Conservation (phyloP, 1,284 basidiomycete genomes). For the Sphagnurus paluster region DNA sequence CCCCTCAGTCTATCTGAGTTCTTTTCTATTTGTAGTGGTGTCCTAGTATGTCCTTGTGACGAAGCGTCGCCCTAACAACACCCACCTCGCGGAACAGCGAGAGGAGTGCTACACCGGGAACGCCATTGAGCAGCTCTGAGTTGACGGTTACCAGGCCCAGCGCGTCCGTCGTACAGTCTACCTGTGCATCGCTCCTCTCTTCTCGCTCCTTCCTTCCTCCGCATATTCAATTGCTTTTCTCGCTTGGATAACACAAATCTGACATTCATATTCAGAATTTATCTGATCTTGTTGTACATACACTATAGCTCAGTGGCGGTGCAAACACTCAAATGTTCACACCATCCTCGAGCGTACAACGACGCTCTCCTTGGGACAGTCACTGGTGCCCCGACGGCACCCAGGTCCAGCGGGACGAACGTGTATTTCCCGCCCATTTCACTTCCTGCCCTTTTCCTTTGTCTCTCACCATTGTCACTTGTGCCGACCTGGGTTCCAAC, state of each 20-base stretch:
- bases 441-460: background rate
- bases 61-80: too few relatives aligned
- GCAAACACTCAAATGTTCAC: constrained; percentile 32
- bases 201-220: constrained; percentile 5
- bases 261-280: too few relatives aligned
- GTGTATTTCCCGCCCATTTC: constrained; percentile 6
- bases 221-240: too few relatives aligned
- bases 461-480: too few relatives aligned
- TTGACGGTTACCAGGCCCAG: background rate
- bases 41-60: too few relatives aligned
- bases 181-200: constrained; percentile 16
- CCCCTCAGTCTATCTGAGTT: too few relatives aligned
- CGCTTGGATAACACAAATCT: too few relatives aligned
- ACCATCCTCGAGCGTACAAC: constrained; percentile 28
- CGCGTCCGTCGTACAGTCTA: constrained; percentile 7
- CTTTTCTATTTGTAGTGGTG: too few relatives aligned
- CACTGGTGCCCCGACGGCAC: constrained; percentile 9
- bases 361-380: constrained; percentile 24
- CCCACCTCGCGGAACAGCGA: constrained; percentile 1
- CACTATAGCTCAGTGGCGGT: constrained; percentile 19
- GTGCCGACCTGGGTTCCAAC: too few relatives aligned
- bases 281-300: background rate
- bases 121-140: background rate
- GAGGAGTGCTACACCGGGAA: background rate
- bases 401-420: constrained; percentile 9